phyloP scores from a whole-genome alignment of 495 filamentous ascomycete species.

The Pyrenopolyporus hunteri region DNA sequence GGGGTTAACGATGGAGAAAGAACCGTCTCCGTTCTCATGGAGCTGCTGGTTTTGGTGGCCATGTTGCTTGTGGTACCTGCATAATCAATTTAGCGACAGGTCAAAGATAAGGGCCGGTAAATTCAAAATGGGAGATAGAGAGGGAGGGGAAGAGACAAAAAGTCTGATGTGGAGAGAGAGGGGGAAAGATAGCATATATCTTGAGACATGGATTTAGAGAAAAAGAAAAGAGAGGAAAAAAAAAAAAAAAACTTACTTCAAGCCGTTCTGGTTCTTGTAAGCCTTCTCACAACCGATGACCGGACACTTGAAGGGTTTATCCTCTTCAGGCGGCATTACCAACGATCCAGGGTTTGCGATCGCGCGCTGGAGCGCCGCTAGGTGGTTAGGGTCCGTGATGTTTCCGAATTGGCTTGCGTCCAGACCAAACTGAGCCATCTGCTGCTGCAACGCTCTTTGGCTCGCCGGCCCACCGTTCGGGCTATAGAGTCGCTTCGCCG shows the following conservation, averaged over 20 bases:
- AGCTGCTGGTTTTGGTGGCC: slow-evolving; percentile 96
- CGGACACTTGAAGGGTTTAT: slow-evolving; percentile 96
- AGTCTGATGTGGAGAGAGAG: background rate
- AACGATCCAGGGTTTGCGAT: slow-evolving; percentile 55
- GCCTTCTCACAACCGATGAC: slow-evolving; percentile 99
- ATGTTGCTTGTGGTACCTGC: slow-evolving; percentile 77
- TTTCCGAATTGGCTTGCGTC: slow-evolving; percentile 72
- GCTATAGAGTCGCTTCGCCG: slow-evolving; percentile 90
- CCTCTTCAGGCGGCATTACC: slow-evolving; percentile 68
- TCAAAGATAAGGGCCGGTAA: slow-evolving; percentile 19
- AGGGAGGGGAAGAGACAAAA: slow-evolving; percentile 10
- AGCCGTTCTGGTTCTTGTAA: slow-evolving; percentile 99
- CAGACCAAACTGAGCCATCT: slow-evolving; percentile 67
- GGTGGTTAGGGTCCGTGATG: slow-evolving; percentile 75
- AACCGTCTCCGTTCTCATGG: slow-evolving; percentile 93
- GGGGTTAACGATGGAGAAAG: slow-evolving; percentile 97
- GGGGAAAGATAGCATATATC: background rate
- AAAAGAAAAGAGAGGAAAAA: slow-evolving; percentile 11
- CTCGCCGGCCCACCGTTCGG: slow-evolving; percentile 76
- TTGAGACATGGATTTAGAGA: background rate
- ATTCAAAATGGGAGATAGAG: slow-evolving; percentile 9
- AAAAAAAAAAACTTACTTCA: slow-evolving; percentile 69
- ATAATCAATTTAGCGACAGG: slow-evolving; percentile 45
- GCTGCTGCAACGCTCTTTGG: slow-evolving; percentile 63
- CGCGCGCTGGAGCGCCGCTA: slow-evolving; percentile 76